Conservation (phyloP, 2,329 filamentous ascomycete species). For the Paecilomyces fulvus region DNA sequence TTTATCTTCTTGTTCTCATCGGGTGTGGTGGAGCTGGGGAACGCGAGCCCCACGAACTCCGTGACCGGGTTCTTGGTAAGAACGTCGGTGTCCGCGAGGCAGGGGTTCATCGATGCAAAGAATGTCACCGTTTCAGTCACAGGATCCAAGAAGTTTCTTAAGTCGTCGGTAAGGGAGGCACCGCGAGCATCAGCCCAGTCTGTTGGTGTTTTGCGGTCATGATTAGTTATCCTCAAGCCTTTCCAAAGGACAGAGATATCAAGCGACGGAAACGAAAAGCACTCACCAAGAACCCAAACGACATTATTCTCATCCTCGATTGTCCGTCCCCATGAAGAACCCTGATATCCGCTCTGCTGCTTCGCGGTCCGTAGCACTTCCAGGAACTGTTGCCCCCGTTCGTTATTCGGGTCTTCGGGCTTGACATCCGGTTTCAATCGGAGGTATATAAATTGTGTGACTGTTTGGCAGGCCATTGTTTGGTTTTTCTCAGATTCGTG, state of each 20-base stretch:
- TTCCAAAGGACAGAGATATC: background rate
- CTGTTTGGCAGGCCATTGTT: slow-evolving; percentile 6
- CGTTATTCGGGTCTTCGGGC: slow-evolving; percentile 28
- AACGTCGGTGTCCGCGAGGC: slow-evolving; percentile 16
- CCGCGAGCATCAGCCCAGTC: slow-evolving; percentile 26
- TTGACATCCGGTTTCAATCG: slow-evolving; percentile 26
- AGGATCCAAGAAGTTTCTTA: slow-evolving; percentile 18
- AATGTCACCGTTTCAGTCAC: slow-evolving; percentile 15
- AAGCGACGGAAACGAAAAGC: background rate
- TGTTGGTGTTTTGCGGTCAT: slow-evolving; percentile 5
- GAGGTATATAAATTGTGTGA: slow-evolving; percentile 31
- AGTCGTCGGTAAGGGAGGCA: slow-evolving; percentile 10
- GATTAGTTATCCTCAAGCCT: background rate
- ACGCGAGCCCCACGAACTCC: slow-evolving; percentile 41
- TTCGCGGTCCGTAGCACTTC: slow-evolving; percentile 19
- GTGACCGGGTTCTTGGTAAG: slow-evolving; percentile 37
- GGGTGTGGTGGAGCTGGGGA: slow-evolving; percentile 26
- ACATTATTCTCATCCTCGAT: slow-evolving; percentile 27
- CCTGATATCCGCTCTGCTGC: slow-evolving; percentile 24
- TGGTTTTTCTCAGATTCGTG: background rate
- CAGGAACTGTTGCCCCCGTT: slow-evolving; percentile 22
- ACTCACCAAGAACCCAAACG: slow-evolving; percentile 31
- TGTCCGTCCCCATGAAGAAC: slow-evolving; percentile 29
- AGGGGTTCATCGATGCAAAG: slow-evolving; percentile 23
- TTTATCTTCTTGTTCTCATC: slow-evolving; percentile 20